phyloP scores from a whole-genome alignment of 495 filamentous ascomycete genomes.

The Cudoniella acicularis region DNA sequence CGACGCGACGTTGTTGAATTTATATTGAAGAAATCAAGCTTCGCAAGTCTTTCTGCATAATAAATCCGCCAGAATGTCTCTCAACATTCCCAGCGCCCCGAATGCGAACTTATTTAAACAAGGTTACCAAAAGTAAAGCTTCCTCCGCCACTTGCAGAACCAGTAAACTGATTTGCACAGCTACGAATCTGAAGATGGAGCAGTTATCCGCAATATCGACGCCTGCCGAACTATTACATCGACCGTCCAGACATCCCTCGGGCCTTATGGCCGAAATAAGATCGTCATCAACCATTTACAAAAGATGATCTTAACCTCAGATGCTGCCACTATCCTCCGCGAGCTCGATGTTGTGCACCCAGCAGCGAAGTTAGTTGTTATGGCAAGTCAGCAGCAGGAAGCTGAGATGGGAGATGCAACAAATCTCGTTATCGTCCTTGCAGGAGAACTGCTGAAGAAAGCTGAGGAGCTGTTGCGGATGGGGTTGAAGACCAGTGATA shows the following conservation, averaged over 20 bases:
- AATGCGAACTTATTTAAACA: slow-evolving; percentile 92
- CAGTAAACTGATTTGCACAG: slow-evolving; percentile 42
- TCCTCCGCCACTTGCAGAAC: slow-evolving; percentile 13
- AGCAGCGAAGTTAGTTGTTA: slow-evolving; percentile 96
- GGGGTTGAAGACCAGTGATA: slow-evolving; percentile 95
- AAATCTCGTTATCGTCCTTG: slow-evolving; percentile 94
- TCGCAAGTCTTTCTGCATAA: slow-evolving; percentile 15
- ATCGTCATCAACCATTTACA: slow-evolving; percentile 99
- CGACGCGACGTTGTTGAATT: neutral
- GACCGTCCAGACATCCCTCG: slow-evolving; percentile 94
- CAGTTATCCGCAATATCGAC: slow-evolving; percentile 97
- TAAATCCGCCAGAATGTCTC: slow-evolving; percentile 65
- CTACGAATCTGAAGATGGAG: slow-evolving; percentile 98
- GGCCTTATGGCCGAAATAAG: slow-evolving; percentile 98
- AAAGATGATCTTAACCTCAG: slow-evolving; percentile 98
- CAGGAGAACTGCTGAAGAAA: slow-evolving; percentile 94
- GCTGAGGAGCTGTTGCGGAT: slow-evolving; percentile 93
- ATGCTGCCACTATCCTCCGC: slow-evolving; percentile 94
- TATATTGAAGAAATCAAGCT: neutral
- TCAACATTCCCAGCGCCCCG: slow-evolving; percentile 89
- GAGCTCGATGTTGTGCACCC: slow-evolving; percentile 99
- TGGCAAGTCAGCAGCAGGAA: slow-evolving; percentile 99
- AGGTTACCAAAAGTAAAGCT: slow-evolving; percentile 87
- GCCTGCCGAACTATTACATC: slow-evolving; percentile 93
- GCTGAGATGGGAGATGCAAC: slow-evolving; percentile 98